A percentile compares a stretch with the other conserved stretches of the same genome.
Evolutionary conservation across 768 basidiomycete genomes (phyloP).

Genomic region (Suillus americanus): DNA sequence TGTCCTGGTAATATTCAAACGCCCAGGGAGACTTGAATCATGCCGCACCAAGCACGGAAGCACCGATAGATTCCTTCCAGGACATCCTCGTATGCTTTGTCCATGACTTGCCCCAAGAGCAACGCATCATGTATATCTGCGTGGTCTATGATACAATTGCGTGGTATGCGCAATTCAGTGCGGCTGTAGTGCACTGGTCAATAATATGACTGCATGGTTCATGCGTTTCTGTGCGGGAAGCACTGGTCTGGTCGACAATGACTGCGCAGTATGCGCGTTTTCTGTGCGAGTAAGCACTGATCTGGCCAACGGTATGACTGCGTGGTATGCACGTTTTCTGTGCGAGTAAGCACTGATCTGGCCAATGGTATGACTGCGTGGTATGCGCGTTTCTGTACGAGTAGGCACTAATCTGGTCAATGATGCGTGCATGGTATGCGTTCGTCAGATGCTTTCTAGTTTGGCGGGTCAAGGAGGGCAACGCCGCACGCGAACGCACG

Average conservation of each 20-base stretch:
- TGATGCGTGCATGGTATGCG: not conserved
- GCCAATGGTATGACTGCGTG: not conserved
- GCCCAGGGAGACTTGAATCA: conserved; percentile 6
- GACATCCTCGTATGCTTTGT: conserved; percentile 6
- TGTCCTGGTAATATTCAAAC: not conserved
- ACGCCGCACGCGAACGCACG: conserved; percentile 6
- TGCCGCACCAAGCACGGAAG: conserved; percentile 11
- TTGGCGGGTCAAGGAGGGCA: conserved; percentile 7
- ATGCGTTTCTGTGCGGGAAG: not conserved
- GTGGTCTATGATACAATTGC: not conserved
- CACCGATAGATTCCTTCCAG: conserved; percentile 10
- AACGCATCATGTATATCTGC: not conserved
- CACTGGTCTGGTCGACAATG: not conserved
- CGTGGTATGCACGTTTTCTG: not conserved
- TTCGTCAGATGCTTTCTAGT: not conserved
- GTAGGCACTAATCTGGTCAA: not conserved
- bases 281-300: not conserved
- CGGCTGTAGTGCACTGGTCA: not conserved
- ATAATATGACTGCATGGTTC: not conserved
- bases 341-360: not conserved
- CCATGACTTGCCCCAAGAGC: conserved; percentile 6
- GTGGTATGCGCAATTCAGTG: not conserved
- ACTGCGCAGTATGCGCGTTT: not conserved
- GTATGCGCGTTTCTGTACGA: not conserved
- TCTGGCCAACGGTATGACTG: not conserved